phyloP scores from a whole-genome alignment of 208 protist genomes.

The Trypanosoma theileri region DNA sequence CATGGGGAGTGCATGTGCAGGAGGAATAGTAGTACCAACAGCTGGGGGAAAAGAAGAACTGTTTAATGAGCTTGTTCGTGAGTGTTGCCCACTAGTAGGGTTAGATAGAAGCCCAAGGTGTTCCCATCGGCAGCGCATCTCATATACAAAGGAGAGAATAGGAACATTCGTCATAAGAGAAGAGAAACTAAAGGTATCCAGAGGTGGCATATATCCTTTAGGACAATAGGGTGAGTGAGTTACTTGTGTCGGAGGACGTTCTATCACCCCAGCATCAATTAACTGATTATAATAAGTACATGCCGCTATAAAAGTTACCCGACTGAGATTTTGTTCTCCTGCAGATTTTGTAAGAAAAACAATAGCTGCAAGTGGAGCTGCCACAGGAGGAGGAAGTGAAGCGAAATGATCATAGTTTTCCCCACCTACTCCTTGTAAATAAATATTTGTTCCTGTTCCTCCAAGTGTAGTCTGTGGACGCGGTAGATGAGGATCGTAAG shows the following conservation, averaged over 20 bases:
- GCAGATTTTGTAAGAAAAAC: slow-evolving; percentile 87
- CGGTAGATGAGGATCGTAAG: slow-evolving; percentile 16
- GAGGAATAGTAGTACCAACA: slow-evolving; percentile 10
- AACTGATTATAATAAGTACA: slow-evolving; percentile 82
- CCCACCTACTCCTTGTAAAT: background rate
- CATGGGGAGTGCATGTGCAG: background rate
- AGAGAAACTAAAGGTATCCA: slow-evolving; percentile 90
- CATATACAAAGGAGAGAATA: slow-evolving; percentile 81
- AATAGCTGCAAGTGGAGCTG: slow-evolving; percentile 74
- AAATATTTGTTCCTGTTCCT: background rate
- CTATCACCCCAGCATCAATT: slow-evolving; percentile 65
- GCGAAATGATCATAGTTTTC: slow-evolving; percentile 30
- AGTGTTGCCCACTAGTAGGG: slow-evolving; percentile 17
- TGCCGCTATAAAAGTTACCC: slow-evolving; percentile 76
- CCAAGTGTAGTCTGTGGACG: too few relatives aligned
- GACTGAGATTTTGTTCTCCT: slow-evolving; percentile 82
- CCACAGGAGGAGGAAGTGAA: slow-evolving; percentile 60
- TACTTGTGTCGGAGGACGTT: slow-evolving; percentile 14
- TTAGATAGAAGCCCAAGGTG: slow-evolving; percentile 56
- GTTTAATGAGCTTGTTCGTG: slow-evolving; percentile 10
- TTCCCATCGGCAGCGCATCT: slow-evolving; percentile 83
- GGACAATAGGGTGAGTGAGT: background rate
- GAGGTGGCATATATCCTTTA: slow-evolving; percentile 45
- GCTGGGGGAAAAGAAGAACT: slow-evolving; percentile 22
- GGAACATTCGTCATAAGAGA: slow-evolving; percentile 84